Percentiles rank a stretch among this genome's conserved stretches.
Conservation (phyloP, 2,329 filamentous ascomycete genomes). For the Pseudogymnoascus sp. region DNA sequence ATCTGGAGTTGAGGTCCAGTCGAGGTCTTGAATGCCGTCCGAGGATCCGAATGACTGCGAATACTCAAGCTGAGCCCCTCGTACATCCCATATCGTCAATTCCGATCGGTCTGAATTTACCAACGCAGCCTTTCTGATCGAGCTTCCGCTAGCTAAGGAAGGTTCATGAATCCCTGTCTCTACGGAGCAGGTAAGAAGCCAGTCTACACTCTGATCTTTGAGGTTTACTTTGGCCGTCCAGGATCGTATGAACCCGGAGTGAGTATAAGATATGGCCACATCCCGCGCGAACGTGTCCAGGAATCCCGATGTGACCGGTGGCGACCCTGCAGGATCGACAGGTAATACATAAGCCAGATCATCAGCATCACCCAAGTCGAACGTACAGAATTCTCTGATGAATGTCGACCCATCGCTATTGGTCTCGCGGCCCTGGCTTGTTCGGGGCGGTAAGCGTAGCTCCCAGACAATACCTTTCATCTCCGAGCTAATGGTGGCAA, state of each 20-base stretch:
- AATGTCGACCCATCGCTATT: conserved; percentile 29
- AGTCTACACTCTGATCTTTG: conserved; percentile 57
- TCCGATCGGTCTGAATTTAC: conserved; percentile 67
- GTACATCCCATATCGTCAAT: conserved; percentile 86
- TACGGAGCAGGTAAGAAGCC: conserved; percentile 74
- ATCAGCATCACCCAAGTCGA: conserved; percentile 56
- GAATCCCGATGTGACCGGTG: conserved; percentile 65
- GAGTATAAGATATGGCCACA: conserved; percentile 77
- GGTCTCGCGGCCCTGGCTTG: conserved; percentile 23
- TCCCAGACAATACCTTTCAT: conserved; percentile 80
- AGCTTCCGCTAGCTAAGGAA: conserved; percentile 75
- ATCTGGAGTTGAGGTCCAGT: conserved; percentile 90
- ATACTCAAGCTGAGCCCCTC: conserved; percentile 73
- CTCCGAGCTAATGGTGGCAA: conserved; percentile 76
- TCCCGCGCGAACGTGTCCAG: conserved; percentile 82
- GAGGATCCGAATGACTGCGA: conserved; percentile 65
- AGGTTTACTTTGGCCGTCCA: conserved; percentile 74
- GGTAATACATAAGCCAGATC: conserved; percentile 63
- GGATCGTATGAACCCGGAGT: conserved; percentile 66
- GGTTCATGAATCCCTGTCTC: conserved; percentile 69
- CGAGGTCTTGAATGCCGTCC: conserved; percentile 75
- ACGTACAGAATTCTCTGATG: conserved; percentile 62
- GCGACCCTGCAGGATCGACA: conserved; percentile 76
- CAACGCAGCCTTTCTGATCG: conserved; percentile 77
- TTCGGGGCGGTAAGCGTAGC: conserved; percentile 51